Evolutionary conservation across 2,329 filamentous ascomycete genomes (phyloP).

Genomic region (Calonectria pteridis): DNA sequence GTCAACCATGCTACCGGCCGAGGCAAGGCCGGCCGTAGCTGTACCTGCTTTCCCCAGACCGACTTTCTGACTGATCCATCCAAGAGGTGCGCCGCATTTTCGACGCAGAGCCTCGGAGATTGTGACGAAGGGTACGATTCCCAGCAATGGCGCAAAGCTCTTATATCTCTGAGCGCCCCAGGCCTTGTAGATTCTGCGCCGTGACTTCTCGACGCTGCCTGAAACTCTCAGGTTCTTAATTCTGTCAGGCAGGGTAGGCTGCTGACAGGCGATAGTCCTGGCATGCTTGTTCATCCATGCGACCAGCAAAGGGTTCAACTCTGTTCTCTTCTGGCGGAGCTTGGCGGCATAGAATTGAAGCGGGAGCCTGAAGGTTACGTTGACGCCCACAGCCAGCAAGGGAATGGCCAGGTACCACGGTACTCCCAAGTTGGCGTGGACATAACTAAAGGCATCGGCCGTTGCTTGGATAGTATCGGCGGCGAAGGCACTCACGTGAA

Average conservation of each 20-base stretch:
- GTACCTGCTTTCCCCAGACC: conserved; percentile 42
- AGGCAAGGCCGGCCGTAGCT: conserved; percentile 39
- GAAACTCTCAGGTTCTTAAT: conserved; percentile 41
- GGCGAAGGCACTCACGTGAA: conserved; percentile 51
- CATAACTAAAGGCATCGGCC: conserved; percentile 56
- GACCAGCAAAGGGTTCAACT: conserved; percentile 47
- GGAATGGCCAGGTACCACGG: conserved; percentile 70
- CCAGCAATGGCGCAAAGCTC: conserved; percentile 52
- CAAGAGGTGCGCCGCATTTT: conserved; percentile 53
- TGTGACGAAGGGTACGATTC: conserved; percentile 63
- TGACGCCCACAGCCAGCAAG: conserved; percentile 62
- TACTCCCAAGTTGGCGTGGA: conserved; percentile 58
- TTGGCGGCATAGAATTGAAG: conserved; percentile 56
- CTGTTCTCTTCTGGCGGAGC: conserved; percentile 46
- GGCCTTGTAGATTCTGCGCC: conserved; percentile 50
- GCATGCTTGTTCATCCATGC: conserved; percentile 49
- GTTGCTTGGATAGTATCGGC: conserved; percentile 53
- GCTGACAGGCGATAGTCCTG: conserved; percentile 3
- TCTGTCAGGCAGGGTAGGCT: conserved; percentile 31
- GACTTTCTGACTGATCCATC: conserved; percentile 48
- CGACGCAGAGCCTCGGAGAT: conserved; percentile 64
- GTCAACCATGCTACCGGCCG: conserved; percentile 47
- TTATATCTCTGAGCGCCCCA: conserved; percentile 64
- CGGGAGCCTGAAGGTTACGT: conserved; percentile 60
- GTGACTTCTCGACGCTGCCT: conserved; percentile 45